Conservation (phyloP, 2,329 filamentous ascomycete genomes). For the Pseudogymnoascus sp. region DNA sequence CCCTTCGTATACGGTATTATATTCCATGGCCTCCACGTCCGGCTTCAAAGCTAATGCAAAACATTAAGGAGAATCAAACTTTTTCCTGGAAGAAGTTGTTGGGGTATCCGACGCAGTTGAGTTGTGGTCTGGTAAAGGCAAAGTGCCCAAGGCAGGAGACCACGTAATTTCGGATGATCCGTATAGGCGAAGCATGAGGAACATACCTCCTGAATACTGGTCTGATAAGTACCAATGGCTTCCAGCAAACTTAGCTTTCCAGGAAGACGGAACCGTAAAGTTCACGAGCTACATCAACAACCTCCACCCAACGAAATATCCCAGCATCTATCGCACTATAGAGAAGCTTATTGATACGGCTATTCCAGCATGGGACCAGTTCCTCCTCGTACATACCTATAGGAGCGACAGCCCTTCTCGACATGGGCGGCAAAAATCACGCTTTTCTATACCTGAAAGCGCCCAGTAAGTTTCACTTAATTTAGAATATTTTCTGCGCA, state of each 20-base stretch:
- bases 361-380: constrained; percentile 30
- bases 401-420: background rate
- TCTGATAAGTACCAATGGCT: constrained; percentile 38
- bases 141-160: background rate
- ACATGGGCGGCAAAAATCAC: background rate
- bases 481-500: background rate
- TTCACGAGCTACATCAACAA: constrained; percentile 39
- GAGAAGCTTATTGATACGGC: constrained; percentile 28
- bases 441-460: background rate
- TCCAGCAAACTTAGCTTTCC: constrained; percentile 32
- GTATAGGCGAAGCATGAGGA: no score
- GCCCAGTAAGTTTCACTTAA: background rate
- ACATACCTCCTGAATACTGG: constrained; percentile 16
- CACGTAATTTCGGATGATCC: no score
- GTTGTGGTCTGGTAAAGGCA: constrained; percentile 25
- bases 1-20: constrained; percentile 45
- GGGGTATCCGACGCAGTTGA: constrained; percentile 21
- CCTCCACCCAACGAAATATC: constrained; percentile 32
- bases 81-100: constrained; percentile 16
- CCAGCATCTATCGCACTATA: constrained; percentile 30
- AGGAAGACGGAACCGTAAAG: constrained; percentile 17
- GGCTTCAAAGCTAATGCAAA: background rate
- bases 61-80: constrained; percentile 9
- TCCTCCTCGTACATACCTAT: constrained; percentile 15
- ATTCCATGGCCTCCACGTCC: background rate